Base-by-base conservation (phyloP, 352 stramenopile species). In the Phytophthora melonis region DNA sequence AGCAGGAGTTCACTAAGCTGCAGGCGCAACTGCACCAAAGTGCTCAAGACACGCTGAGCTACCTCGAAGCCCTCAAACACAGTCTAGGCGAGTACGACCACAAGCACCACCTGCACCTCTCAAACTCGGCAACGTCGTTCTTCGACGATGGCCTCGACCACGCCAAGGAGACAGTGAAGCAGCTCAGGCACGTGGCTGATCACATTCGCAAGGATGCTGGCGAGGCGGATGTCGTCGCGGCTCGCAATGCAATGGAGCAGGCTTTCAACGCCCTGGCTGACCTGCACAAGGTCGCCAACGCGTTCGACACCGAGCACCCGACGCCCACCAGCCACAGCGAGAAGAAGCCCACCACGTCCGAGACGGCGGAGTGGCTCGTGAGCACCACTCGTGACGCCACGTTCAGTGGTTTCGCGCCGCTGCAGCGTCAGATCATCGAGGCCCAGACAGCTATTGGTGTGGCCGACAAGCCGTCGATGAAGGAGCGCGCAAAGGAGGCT, bases 301-400 rank as follows among this genome's bases (percentile, higher is more conserved):
- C 73, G 18, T 80, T 70, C 13, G 73, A 80, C 54, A 36, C 68
- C 13, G 68, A 74, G 19, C 59, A 74, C 23, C 54, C 54, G 8
- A 54, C 30, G n/a, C 58, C 61, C 36, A 45, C 0, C 34, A 72
- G 68, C 13, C 64, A 55, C 19, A 68, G 52, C 13, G 57, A 70
- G 56, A 80, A 67, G 54, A 75, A 75, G 10, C 54, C n/a, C 5
- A 69, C 69, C 25, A 72, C 58, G 23, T 72, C 64, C 39, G 74
- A 80, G 41, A 71, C 58, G 36, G 21, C 75, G 1, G 61, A 75
- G 69, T 80, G 69, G 74, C 69, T 80, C 11, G 74, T 80, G 50
- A 80, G 69, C 45, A 70, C 64, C 4, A 78, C 74, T 32, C 74
- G 74, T 8, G 74, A 80, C 23, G 56, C 65, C 14, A 55, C 68